Base-by-base conservation (phyloP, 176 grass and related monocot species). In the Bonia amplexicaulis region DNA sequence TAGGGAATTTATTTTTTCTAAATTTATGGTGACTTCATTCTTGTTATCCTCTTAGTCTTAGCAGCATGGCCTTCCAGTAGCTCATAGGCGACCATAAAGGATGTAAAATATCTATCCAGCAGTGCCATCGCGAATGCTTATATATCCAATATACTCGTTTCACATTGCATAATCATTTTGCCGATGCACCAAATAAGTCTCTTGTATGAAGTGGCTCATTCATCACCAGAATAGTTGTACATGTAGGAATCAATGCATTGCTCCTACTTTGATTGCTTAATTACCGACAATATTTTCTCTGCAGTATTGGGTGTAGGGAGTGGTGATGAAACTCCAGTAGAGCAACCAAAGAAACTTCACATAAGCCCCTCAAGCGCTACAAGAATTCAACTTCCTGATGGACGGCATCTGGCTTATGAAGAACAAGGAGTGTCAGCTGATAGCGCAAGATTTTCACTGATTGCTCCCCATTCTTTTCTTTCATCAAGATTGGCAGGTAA, bases 391-490 rank as follows among this genome's bases (percentile, higher is more conserved):
- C 93, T 98, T 87, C 93, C 93, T 84, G 93, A 98, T 95, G 92
- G 92, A 42, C 78, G 95, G 9, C 81, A 95, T 82, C 71, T 98
- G 60, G 87, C 95, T 44, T 98, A 98, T 77, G 82, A 88, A 79
- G 88, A 93, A 87, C 89, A 98, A 88, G 95, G 95, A 66, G 88
- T 92, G 16, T 84, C 92, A 65, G 79, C 87, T 85, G 77, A 89
- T 5, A 84, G 74, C 59, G 91, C 95, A 88, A 94, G 95, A 74
- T 95, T 98, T 89, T 93, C 85, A 78, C 54, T 98, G 63, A 91
- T 98, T 59, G 84, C 85, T 46, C 91, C 95, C 40, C 95, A 98
- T 93, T 90, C 93, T 80, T 98, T 98, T 91, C 91, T 99, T 85
- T 99, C 96, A 41, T 99, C 93, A 25, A 86, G 95, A 69, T 49